Evolutionary conservation across 495 filamentous ascomycete species (phyloP), one percentile per base, ranked within the genome.

Genomic region (Xylaria castorea): DNA sequence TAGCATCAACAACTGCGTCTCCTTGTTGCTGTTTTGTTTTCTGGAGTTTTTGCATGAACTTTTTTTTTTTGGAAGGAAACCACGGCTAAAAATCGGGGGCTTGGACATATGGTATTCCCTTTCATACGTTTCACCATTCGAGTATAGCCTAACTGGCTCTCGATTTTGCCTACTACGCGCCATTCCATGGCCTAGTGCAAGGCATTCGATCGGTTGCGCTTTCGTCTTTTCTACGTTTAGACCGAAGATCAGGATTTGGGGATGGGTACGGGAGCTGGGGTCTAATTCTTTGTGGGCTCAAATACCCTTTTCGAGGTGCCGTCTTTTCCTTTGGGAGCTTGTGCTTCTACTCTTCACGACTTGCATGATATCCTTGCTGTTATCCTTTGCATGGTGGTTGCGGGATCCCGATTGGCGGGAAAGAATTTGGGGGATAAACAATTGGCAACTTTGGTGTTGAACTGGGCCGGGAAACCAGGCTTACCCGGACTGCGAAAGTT

Each of bases 291-390:
- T 66, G 42, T 65, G 57, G 58, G 74, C 76, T 72, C 55, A 71
- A 22, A 69, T 70, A 68, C 70, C 71, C 75, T 73, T 71, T 72
- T 53, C 20, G 61, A 74, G 68, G 68, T 58, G 22, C 69, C 71
- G 60, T 62, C 64, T 73, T 75, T 75, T 71, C 46, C 42, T 32
- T 61, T 72, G 58, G 63, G 58, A 58, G 63, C 9, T 58, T 18
- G 27, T 20, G 61, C 25, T 71, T 71, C 62, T 36, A 75, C 74
- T 72, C 63, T 80, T 76, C 55, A 79, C 42, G 77, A 79, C 65
- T 79, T 61, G 77, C 68, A 80, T 73, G 77, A 79, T 74, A 25
- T 40, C 38, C 62, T 68, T 69, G 30, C 61, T 64, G 22, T 46
- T 73, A 67, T 70, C 58, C 65, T 72, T 71, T 46, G 75, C 70